A percentile compares a stretch with the other conserved stretches of the same genome.
Conservation (phyloP, 2,329 filamentous ascomycete species). For the Aureobasidium sp. region DNA sequence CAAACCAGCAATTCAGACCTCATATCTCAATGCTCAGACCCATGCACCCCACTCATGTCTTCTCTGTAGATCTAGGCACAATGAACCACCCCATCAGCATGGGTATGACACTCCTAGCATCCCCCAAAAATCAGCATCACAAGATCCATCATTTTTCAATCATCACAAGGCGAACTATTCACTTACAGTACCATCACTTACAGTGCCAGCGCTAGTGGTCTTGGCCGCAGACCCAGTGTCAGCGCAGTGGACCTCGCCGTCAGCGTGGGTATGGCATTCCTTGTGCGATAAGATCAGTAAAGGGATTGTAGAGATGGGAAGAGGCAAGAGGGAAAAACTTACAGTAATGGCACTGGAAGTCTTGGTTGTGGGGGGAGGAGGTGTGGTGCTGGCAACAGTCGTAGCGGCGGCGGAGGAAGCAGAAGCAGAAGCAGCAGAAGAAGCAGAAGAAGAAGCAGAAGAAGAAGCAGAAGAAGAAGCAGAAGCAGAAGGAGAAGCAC, state of each 20-base stretch:
- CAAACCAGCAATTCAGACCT: background rate
- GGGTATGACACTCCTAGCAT: conserved; percentile 24
- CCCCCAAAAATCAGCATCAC: too few species aligned
- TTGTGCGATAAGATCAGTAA: conserved; percentile 13
- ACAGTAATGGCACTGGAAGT: conserved; percentile 60
- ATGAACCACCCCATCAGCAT: conserved; percentile 23
- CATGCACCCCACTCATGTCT: too few species aligned
- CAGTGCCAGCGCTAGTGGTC: conserved; percentile 59
- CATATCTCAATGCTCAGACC: background rate
- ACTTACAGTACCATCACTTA: conserved; percentile 64
- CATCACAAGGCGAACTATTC: too few species aligned
- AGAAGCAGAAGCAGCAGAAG: conserved; percentile 15
- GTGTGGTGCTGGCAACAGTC: background rate
- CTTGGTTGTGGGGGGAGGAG: conserved; percentile 52
- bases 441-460: conserved; percentile 7
- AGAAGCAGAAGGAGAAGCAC: conserved; percentile 16
- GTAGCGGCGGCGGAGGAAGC: conserved; percentile 15
- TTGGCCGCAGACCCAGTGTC: conserved; percentile 30
- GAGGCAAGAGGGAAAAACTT: conserved; percentile 59
- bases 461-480: conserved; percentile 16
- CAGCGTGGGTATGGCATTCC: conserved; percentile 25
- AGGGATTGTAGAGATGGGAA: too few species aligned
- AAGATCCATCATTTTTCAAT: too few species aligned
- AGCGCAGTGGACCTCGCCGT: conserved; percentile 24
- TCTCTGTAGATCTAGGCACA: conserved; percentile 16